phyloP scores from a whole-genome alignment of 2,329 filamentous ascomycete species.

The Dactylella cylindrospora region DNA sequence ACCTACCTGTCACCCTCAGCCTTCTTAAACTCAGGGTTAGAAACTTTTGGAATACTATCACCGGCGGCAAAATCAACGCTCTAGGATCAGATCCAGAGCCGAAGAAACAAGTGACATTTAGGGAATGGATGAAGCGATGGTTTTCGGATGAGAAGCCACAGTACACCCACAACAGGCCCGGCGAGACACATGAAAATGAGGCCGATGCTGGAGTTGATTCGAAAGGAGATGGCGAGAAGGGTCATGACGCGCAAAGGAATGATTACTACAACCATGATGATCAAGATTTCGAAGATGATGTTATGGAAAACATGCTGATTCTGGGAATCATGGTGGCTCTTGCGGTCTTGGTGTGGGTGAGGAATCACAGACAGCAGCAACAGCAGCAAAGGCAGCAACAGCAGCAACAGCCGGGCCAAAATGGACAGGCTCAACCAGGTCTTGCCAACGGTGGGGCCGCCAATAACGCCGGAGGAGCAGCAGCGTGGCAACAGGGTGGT shows the following conservation, averaged over 20 bases:
- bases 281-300: conserved; percentile 69
- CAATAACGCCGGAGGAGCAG: conserved; percentile 50
- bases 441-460: conserved; percentile 51
- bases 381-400: conserved; percentile 49
- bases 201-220: conserved; percentile 5
- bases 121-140: conserved; percentile 48
- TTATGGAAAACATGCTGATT: conserved; percentile 83
- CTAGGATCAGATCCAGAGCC: conserved; percentile 44
- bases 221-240: conserved; percentile 19
- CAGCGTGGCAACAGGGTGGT: conserved; percentile 30
- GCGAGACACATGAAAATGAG: conserved; percentile 35
- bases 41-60: conserved; percentile 93
- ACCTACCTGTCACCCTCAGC: conserved; percentile 86
- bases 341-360: conserved; percentile 77
- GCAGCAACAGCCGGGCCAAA: conserved; percentile 9
- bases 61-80: conserved; percentile 81
- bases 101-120: conserved; percentile 45
- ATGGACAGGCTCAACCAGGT: conserved; percentile 2
- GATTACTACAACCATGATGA: conserved; percentile 56
- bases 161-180: conserved; percentile 44
- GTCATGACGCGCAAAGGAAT: conserved; percentile 5
- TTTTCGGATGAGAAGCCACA: conserved; percentile 47
- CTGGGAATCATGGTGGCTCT: conserved; percentile 73
- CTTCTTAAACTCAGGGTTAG: conserved; percentile 79
- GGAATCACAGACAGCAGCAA: conserved; percentile 65